A percentile compares a stretch with the other conserved stretches of the same genome.
Conservation (phyloP, 768 basidiomycete species). For the Termitomyces sp. region DNA sequence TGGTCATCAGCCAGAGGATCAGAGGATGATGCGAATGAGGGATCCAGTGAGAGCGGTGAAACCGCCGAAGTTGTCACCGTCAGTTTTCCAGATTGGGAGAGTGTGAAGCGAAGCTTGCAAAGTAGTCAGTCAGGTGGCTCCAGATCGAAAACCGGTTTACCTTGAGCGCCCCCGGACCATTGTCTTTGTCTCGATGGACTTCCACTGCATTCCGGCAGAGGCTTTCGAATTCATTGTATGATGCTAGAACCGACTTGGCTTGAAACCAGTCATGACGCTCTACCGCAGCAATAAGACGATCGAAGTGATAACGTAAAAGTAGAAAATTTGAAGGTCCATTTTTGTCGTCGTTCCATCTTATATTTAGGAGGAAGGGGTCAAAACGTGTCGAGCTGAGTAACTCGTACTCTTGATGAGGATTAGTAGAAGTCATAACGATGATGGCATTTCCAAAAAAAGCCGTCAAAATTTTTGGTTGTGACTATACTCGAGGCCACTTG, state of each 20-base stretch:
- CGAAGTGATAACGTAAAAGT: constrained; percentile 57
- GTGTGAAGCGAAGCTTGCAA: constrained; percentile 51
- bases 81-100: constrained; percentile 38
- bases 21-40: constrained; percentile 33
- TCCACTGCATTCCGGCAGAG: constrained; percentile 46
- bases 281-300: constrained; percentile 55
- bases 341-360: constrained; percentile 56
- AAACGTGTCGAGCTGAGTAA: constrained; percentile 59
- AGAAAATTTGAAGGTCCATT: constrained; percentile 57
- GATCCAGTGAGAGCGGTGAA: constrained; percentile 34
- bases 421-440: constrained; percentile 2
- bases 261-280: constrained; percentile 48
- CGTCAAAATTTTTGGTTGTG: no score
- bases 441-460: no score
- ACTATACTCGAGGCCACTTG: no score
- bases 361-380: constrained; percentile 44
- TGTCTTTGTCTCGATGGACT: constrained; percentile 19
- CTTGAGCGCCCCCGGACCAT: constrained; percentile 27
- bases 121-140: constrained; percentile 4
- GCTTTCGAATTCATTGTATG: constrained; percentile 34
- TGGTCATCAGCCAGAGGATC: constrained; percentile 27
- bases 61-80: constrained; percentile 30
- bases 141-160: constrained; percentile 16
- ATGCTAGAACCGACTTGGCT: constrained; percentile 30
- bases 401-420: constrained; percentile 19